Evolutionary conservation across 306 rosid genomes (phyloP), one percentile per base, ranked within the genome.

Genomic region (Acmispon strigosus): DNA sequence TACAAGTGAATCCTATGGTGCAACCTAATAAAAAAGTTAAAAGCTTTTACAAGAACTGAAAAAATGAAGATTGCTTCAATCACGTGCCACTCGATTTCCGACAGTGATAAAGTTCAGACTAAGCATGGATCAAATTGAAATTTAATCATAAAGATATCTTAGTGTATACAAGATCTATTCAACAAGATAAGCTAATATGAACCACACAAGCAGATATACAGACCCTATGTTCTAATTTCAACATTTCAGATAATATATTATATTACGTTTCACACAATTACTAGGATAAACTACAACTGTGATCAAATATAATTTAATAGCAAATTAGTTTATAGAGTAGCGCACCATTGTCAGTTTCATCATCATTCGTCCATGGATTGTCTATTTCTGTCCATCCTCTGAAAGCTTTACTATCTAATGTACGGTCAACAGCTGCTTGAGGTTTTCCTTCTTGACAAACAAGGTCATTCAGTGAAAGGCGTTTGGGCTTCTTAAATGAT

Each of bases 381-480:
- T 94, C 97, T 61, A 78, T 70, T 66, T 63, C 97, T 20, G 90
- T 86, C 97, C 97, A 91, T 65, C 95, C 97, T 83, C 84, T 89
- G 77, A 91, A 94, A 81, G 86, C 89, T 70, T 89, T 89, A 48
- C 78, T 84, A 80, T 91, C 97, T 39, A 94, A 69, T 14, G 96
- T 91, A 42, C 97, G 99, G 74, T 94, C 99, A 64, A 94, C 99
- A 48, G 95, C 87, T 66, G 96, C 99, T 84, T 87, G 64, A 19
- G 99, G 99, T 77, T 89, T 91, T 78, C 97, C 97, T 84, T 94
- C 99, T 84, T 94, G 99, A 81, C 99, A 94, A 10, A 91, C 76
- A 32, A 76, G 86, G 78, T 91, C 87, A 66, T 91, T 90, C 19
- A 65, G 47, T 4, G 97, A 75, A 81, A 94, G 92, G 55, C 81